phyloP scores from a whole-genome alignment of 345 rosid genomes.

The Odontarrhena argentea region DNA sequence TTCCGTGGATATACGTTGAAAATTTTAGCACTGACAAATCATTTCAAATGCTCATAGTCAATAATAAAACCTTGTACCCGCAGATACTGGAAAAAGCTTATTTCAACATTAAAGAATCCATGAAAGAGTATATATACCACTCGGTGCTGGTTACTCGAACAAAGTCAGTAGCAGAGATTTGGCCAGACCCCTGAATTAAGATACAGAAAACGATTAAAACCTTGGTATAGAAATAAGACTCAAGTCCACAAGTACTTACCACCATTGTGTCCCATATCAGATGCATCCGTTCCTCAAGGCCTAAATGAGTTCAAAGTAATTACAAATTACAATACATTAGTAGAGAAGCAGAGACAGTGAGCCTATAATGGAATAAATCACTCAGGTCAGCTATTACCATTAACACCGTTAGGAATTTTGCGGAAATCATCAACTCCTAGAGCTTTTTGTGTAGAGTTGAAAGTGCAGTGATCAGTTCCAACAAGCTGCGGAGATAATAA shows the following conservation, averaged over 20 bases:
- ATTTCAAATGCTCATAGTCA: neutral
- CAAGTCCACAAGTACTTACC: constrained; percentile 53
- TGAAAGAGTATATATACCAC: constrained; percentile 53
- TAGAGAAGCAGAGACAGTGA: constrained; percentile 5
- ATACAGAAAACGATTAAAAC: neutral
- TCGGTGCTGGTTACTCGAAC: constrained; percentile 79
- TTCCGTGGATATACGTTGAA: constrained; percentile 92
- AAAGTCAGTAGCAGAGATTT: constrained; percentile 69
- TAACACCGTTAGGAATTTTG: constrained; percentile 91
- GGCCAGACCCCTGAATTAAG: constrained; percentile 67
- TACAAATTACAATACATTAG: constrained; percentile 5
- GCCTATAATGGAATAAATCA: constrained; percentile 29
- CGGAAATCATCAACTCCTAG: constrained; percentile 88
- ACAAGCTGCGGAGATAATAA: constrained; percentile 65
- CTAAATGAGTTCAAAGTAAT: constrained; percentile 40
- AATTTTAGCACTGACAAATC: constrained; percentile 71
- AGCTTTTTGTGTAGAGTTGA: constrained; percentile 85
- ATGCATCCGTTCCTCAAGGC: constrained; percentile 99
- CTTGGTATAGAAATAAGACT: constrained; percentile 1
- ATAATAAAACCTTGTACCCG: neutral
- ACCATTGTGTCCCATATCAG: constrained; percentile 94
- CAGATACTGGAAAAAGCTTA: neutral
- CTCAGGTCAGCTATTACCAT: constrained; percentile 54
- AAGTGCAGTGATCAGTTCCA: constrained; percentile 94
- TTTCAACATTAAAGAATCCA: neutral